phyloP scores from a whole-genome alignment of 2,329 filamentous ascomycete species.

The Fusarium hostae region DNA sequence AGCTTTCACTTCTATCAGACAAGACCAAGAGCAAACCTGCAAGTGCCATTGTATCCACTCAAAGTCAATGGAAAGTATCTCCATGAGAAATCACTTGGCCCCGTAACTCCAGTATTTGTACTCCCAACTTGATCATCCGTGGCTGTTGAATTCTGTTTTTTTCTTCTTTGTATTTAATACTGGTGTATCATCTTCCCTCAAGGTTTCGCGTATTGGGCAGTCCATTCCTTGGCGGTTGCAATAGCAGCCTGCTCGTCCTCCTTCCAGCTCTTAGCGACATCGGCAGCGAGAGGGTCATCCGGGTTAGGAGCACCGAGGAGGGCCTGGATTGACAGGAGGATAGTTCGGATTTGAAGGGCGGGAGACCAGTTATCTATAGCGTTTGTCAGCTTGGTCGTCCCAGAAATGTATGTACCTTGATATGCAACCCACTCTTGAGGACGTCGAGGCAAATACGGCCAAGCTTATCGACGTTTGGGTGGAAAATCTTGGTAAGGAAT shows the following conservation, averaged over 20 bases:
- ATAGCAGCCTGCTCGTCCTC: constrained; percentile 94
- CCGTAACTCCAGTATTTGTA: constrained; percentile 35
- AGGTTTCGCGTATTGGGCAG: constrained; percentile 78
- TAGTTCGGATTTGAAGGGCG: constrained; percentile 96
- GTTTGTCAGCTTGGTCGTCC: constrained; percentile 21
- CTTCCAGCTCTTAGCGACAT: constrained; percentile 98
- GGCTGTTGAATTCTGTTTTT: constrained; percentile 22
- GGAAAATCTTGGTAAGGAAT: constrained; percentile 98
- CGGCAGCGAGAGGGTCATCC: constrained; percentile 96
- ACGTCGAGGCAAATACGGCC: constrained; percentile 98
- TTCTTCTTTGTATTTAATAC: neutral
- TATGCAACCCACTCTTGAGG: constrained; percentile 79
- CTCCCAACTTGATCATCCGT: constrained; percentile 6
- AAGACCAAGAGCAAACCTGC: constrained; percentile 29
- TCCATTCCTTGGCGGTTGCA: constrained; percentile 92
- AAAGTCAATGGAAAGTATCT: constrained; percentile 25
- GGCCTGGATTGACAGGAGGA: constrained; percentile 97
- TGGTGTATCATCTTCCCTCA: constrained; percentile 30
- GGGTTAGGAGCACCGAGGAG: constrained; percentile 96
- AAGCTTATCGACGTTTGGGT: constrained; percentile 98
- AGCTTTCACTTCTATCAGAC: constrained; percentile 27
- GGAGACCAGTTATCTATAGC: constrained; percentile 96
- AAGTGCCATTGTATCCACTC: constrained; percentile 28
- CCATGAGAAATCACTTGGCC: constrained; percentile 26
- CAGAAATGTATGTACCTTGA: neutral